Percentiles rank a stretch among this genome's conserved stretches.
Evolutionary conservation across 805 yeast genomes (phyloP).

Genomic region (Kluyveromyces siamensis): DNA sequence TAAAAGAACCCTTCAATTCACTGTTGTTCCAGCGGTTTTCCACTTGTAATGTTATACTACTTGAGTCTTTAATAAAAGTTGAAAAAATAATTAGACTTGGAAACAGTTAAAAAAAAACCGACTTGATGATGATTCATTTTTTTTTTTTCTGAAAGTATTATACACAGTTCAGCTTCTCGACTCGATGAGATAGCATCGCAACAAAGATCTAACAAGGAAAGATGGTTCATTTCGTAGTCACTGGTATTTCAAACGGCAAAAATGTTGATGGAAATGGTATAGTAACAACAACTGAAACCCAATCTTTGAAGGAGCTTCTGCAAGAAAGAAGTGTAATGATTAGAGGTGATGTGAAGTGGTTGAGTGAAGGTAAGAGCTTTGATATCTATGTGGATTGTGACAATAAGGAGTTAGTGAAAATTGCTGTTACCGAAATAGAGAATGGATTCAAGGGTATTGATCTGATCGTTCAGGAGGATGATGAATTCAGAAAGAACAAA

Average conservation of each 20-base stretch:
- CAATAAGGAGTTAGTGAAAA: neutral
- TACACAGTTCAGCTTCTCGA: too few relatives aligned
- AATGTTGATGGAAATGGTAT: neutral
- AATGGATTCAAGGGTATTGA: slow-evolving; percentile 10
- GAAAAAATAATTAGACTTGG: too few relatives aligned
- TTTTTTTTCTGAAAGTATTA: too few relatives aligned
- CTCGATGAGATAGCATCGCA: neutral
- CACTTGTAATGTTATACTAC: too few relatives aligned
- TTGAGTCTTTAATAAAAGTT: too few relatives aligned
- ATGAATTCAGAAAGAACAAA: slow-evolving; percentile 18
- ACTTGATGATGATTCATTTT: too few relatives aligned
- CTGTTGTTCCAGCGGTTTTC: too few relatives aligned
- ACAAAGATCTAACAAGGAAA: neutral
- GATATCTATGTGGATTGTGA: slow-evolving; percentile 8
- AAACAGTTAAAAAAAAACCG: too few relatives aligned
- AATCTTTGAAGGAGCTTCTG: neutral
- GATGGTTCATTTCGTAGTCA: neutral
- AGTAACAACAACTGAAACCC: too few relatives aligned
- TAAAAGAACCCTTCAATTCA: too few relatives aligned
- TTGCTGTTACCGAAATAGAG: neutral
- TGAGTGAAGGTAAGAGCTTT: neutral
- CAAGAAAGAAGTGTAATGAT: neutral
- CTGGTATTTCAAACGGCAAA: neutral
- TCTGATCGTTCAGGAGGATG: slow-evolving; percentile 17
- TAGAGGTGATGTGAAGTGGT: neutral